Evolutionary conservation across 352 stramenopile genomes (phyloP).

Genomic region (Phytophthora pinifolia): DNA sequence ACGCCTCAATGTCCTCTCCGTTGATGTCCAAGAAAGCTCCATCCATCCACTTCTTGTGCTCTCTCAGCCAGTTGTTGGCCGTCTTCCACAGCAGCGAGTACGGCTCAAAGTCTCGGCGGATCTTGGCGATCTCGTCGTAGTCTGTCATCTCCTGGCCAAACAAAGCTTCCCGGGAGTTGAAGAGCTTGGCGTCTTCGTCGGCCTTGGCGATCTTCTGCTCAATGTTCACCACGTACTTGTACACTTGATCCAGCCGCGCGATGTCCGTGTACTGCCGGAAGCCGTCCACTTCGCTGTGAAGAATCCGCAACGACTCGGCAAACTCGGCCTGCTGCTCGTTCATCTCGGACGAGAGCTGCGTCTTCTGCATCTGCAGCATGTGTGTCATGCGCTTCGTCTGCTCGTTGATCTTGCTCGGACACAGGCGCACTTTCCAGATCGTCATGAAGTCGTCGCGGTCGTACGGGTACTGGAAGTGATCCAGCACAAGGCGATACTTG

Average conservation of each 20-base stretch:
- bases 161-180: constrained; percentile 91
- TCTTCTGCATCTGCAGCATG: constrained; percentile 82
- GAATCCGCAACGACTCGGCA: constrained; percentile 70
- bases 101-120: constrained; percentile 92
- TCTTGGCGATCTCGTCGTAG: constrained; percentile 90
- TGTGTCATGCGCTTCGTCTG: constrained; percentile 83
- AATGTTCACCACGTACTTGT: constrained; percentile 86
- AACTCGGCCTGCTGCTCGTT: constrained; percentile 93
- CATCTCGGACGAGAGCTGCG: constrained; percentile 89
- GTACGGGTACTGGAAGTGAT: constrained; percentile 85
- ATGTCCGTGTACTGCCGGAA: constrained; percentile 90
- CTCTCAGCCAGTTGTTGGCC: constrained; percentile 88
- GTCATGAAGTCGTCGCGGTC: constrained; percentile 89
- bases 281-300: constrained; percentile 89
- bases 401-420: constrained; percentile 88
- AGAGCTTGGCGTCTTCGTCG: constrained; percentile 88
- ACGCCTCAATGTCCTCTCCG: constrained; percentile 91
- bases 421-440: constrained; percentile 87
- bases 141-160: constrained; percentile 90
- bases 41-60: constrained; percentile 93
- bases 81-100: constrained; percentile 95
- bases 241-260: constrained; percentile 79
- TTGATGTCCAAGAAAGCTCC: constrained; percentile 90
- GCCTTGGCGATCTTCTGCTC: constrained; percentile 87
- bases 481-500: constrained; percentile 77